Percentiles rank a stretch among this genome's conserved stretches.
These are phyloP conservation scores for Boletus pseudopeckii DNA, from an alignment of 768 basidiomycete genomes.

Conservation along the genomic window DNA sequence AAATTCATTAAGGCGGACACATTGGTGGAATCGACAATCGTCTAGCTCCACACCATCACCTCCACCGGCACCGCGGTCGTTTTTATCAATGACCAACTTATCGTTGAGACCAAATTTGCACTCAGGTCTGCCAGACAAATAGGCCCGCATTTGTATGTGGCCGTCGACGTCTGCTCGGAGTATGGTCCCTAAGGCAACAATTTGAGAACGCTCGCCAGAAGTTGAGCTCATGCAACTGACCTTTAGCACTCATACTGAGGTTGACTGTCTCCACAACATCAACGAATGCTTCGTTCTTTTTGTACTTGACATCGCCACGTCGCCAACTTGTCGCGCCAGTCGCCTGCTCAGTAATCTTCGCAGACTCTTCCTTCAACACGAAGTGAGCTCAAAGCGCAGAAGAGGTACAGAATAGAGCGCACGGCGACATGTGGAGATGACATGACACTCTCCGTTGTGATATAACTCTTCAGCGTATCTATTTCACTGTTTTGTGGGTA, in stretches of 20 bases:
- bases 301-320: slow-evolving; percentile 92
- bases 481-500: slow-evolving; percentile 99
- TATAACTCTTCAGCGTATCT: slow-evolving; percentile 95
- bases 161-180: slow-evolving; percentile 97
- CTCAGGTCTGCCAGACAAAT: slow-evolving; percentile 93
- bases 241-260: slow-evolving; percentile 95
- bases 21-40: slow-evolving; percentile 98
- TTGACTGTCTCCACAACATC: slow-evolving; percentile 98
- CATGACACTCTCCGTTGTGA: slow-evolving; percentile 95
- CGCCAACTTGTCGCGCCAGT: slow-evolving; percentile 97
- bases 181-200: slow-evolving; percentile 59
- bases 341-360: slow-evolving; percentile 95
- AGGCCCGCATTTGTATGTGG: slow-evolving; percentile 97
- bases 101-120: slow-evolving; percentile 99
- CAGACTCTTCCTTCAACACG: slow-evolving; percentile 79
- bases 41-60: slow-evolving; percentile 89
- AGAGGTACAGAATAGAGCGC: slow-evolving; percentile 20
- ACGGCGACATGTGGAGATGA: slow-evolving; percentile 83
- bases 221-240: slow-evolving; percentile 26
- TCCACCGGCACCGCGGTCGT: slow-evolving; percentile 47
- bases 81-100: slow-evolving; percentile 94
- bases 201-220: background rate
- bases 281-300: slow-evolving; percentile 99
- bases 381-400: slow-evolving; percentile 1
- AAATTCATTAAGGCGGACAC: slow-evolving; percentile 92